Evolutionary conservation across 495 filamentous ascomycete species (phyloP).

Genomic region (Friedmanniomyces simplex): DNA sequence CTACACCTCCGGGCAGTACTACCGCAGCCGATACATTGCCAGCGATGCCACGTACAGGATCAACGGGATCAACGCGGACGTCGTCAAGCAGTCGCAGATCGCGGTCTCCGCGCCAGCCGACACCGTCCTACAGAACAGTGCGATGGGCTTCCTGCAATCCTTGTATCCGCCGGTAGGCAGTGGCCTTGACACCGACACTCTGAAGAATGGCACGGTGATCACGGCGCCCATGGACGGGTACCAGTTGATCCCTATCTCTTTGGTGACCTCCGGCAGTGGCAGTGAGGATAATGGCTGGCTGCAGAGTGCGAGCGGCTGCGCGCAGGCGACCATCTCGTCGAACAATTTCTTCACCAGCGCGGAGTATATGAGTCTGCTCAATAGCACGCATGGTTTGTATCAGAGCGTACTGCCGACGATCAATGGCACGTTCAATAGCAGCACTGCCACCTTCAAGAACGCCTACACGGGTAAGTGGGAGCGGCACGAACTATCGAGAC

Average conservation of each 20-base stretch:
- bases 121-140: constrained; percentile 31
- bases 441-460: constrained; percentile 54
- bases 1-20: constrained; percentile 51
- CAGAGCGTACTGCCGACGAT: constrained; percentile 49
- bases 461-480: constrained; percentile 56
- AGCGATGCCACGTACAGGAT: constrained; percentile 41
- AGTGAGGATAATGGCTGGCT: constrained; percentile 51
- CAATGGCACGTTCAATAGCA: constrained; percentile 44
- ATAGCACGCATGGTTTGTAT: constrained; percentile 55
- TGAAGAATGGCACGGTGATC: constrained; percentile 44
- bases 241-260: constrained; percentile 47
- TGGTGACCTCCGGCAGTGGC: constrained; percentile 33
- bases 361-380: constrained; percentile 44
- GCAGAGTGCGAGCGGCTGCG: constrained; percentile 48
- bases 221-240: constrained; percentile 49
- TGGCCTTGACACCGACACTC: constrained; percentile 30
- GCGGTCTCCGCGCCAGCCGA: constrained; percentile 38
- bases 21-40: constrained; percentile 51
- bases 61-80: constrained; percentile 43
- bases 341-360: constrained; percentile 59
- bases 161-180: constrained; percentile 50
- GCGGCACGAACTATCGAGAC: no score
- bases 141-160: constrained; percentile 46
- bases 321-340: constrained; percentile 53
- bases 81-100: constrained; percentile 50